These are phyloP conservation scores for Raphanus hybrid DNA, from an alignment of 441 rosid species.

Conservation along the genomic window DNA sequence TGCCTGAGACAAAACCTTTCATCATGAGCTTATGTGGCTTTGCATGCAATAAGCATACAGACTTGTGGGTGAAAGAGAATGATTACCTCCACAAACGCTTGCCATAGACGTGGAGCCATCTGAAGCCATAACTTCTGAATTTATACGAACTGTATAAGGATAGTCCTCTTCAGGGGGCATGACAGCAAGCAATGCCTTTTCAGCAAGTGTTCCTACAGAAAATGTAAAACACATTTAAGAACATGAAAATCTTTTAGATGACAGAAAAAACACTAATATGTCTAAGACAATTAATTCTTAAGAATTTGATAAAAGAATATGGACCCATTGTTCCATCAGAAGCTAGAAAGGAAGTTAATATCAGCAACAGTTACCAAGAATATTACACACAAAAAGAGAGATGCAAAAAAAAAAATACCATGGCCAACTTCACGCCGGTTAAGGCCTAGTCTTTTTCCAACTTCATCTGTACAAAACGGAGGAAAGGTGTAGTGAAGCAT, in stretches of 20 bases:
- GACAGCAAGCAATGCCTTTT: conserved; percentile 95
- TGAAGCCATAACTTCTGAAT: conserved; percentile 98
- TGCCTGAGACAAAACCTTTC: conserved; percentile 58
- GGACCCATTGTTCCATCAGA: background rate
- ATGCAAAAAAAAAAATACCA: conserved; percentile 54
- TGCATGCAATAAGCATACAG: conserved; percentile 10
- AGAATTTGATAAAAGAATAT: background rate
- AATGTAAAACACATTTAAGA: conserved; percentile 8
- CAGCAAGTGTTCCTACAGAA: conserved; percentile 87
- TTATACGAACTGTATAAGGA: conserved; percentile 81
- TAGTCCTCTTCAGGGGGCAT: conserved; percentile 86
- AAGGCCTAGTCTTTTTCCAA: conserved; percentile 88
- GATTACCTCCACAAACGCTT: conserved; percentile 91
- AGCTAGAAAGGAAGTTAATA: conserved; percentile 17
- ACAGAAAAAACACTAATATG: conserved; percentile 2
- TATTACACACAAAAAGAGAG: conserved; percentile 2
- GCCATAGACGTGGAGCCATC: conserved; percentile 99
- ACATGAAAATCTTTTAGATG: background rate
- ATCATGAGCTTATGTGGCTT: conserved; percentile 8
- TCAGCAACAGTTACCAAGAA: background rate
- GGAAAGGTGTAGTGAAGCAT: conserved; percentile 99
- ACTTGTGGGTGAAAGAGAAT: conserved; percentile 16
- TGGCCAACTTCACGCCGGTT: conserved; percentile 99
- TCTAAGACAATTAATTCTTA: background rate
- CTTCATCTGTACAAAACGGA: conserved; percentile 90